A percentile compares a stretch with the other conserved stretches of the same genome.
Evolutionary conservation across 768 basidiomycete species (phyloP).

Genomic region (Leucosporidium scottii): DNA sequence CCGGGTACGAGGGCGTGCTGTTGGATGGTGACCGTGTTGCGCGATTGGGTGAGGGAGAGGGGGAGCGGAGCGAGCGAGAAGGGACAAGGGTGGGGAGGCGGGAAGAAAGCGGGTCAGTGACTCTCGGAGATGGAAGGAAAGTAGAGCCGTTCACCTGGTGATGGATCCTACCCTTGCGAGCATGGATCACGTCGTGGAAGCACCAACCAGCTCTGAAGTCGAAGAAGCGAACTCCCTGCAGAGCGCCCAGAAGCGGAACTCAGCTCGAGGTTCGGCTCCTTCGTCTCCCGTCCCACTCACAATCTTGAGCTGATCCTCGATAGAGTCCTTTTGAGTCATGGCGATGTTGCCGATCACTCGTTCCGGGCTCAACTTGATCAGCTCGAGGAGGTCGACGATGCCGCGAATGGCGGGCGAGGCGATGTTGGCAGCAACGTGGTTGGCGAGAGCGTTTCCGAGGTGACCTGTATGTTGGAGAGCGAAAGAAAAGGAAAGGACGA

Average conservation of each 20-base stretch:
- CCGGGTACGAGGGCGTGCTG: not conserved
- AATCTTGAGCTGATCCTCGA: not conserved
- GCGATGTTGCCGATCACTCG: slow-evolving; percentile 9
- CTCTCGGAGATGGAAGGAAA: no score
- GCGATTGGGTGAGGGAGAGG: no score
- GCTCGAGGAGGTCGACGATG: not conserved
- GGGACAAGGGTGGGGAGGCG: no score
- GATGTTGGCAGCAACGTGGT: not conserved
- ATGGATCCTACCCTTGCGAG: not conserved
- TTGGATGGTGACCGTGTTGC: not conserved
- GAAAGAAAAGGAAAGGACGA: no score
- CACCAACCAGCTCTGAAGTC: not conserved
- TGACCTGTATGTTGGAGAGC: not conserved
- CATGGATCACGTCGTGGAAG: slow-evolving; percentile 1
- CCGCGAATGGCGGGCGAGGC: not conserved
- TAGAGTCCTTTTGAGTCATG: not conserved
- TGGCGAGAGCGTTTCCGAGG: not conserved
- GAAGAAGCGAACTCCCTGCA: slow-evolving; percentile 4
- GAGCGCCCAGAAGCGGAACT: no score
- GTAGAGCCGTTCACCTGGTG: not conserved
- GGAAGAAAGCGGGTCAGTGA: no score
- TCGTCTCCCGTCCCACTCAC: not conserved
- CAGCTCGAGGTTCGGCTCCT: not conserved
- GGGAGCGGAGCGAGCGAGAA: no score
- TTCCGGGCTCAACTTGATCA: not conserved